These are phyloP conservation scores for Aspergillus sp. DNA, from an alignment of 2,329 filamentous ascomycete species.

Conservation along the genomic window DNA sequence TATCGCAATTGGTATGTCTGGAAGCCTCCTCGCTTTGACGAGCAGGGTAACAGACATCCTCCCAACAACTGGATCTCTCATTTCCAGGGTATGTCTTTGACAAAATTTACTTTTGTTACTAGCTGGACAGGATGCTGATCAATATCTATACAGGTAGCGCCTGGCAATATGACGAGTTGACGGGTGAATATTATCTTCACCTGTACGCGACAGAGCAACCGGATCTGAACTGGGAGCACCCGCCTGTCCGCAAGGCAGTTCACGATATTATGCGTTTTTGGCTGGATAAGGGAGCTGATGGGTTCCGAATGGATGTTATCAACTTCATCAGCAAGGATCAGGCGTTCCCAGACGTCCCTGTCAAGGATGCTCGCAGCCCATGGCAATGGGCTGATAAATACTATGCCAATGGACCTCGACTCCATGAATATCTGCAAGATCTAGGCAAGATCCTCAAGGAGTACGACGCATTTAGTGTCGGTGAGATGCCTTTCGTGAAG, in stretches of 20 bases:
- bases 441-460: constrained; percentile 51
- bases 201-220: constrained; percentile 73
- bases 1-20: constrained; percentile 67
- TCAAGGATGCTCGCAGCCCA: constrained; percentile 17
- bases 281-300: constrained; percentile 68
- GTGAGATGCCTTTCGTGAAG: constrained; percentile 54
- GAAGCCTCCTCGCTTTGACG: constrained; percentile 49
- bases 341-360: constrained; percentile 45
- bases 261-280: constrained; percentile 74
- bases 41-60: constrained; percentile 58
- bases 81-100: constrained; percentile 25
- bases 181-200: constrained; percentile 70
- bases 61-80: constrained; percentile 69
- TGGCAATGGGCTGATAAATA: constrained; percentile 36
- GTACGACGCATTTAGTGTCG: constrained; percentile 56
- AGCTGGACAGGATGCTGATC: constrained; percentile 6
- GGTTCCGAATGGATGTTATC: constrained; percentile 71
- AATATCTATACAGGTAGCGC: constrained; percentile 25
- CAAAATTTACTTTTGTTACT: not conserved
- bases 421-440: constrained; percentile 55
- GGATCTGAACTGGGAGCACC: constrained; percentile 81
- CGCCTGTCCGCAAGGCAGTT: constrained; percentile 62
- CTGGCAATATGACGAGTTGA: constrained; percentile 63
- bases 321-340: constrained; percentile 66
- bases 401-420: constrained; percentile 54